Conservation (phyloP, 805 yeast species). For the Metschnikowia santaceciliae region DNA sequence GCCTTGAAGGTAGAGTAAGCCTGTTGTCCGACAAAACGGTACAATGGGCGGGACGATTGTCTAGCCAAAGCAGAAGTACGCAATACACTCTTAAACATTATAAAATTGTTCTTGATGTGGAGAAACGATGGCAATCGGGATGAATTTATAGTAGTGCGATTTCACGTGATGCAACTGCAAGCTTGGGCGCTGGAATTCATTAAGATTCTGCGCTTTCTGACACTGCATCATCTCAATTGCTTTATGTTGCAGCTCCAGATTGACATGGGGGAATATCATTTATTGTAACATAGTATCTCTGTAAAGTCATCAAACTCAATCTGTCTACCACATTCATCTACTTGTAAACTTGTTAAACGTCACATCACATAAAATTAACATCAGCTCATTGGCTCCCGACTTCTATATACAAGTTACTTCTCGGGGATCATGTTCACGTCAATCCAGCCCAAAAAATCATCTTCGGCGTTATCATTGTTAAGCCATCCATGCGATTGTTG, state of each 20-base stretch:
- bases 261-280: too few relatives aligned
- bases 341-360: not conserved
- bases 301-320: too few relatives aligned
- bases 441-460: conserved; percentile 93
- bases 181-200: not conserved
- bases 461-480: conserved; percentile 60
- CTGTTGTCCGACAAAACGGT: conserved; percentile 10
- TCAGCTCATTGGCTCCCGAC: not conserved
- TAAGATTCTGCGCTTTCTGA: too few relatives aligned
- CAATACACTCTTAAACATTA: conserved; percentile 15
- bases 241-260: not conserved
- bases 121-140: not conserved
- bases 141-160: not conserved
- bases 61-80: conserved; percentile 11
- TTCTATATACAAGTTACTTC: conserved; percentile 5
- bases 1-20: conserved; percentile 27
- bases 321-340: too few relatives aligned
- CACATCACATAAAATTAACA: conserved; percentile 6
- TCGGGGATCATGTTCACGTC: conserved; percentile 52
- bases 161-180: not conserved
- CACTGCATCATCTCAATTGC: too few relatives aligned
- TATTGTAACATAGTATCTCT: too few relatives aligned
- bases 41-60: conserved; percentile 11
- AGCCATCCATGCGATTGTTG: conserved; percentile 85
- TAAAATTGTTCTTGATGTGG: not conserved